These are phyloP conservation scores for Cercospora sesami DNA, from an alignment of 2,329 filamentous ascomycete genomes.

Conservation along the genomic window DNA sequence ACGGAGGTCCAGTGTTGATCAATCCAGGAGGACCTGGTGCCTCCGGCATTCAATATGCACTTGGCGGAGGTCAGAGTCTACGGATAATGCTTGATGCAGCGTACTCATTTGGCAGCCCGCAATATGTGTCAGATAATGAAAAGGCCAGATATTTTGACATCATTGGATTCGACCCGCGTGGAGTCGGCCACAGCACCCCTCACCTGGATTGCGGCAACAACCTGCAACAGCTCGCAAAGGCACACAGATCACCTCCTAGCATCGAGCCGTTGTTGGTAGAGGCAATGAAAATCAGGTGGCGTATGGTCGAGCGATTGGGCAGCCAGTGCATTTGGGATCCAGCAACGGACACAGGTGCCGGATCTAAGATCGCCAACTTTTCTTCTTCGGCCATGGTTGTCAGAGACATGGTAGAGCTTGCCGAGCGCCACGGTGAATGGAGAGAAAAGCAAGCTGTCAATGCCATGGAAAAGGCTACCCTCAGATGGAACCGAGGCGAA, in stretches of 20 bases:
- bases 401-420: no score
- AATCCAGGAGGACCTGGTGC: conserved; percentile 51
- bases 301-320: no score
- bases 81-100: conserved; percentile 26
- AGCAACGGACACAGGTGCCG: background rate
- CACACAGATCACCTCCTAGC: no score
- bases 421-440: no score
- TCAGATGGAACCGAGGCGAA: no score
- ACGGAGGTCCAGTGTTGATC: conserved; percentile 44
- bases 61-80: conserved; percentile 28
- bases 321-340: background rate
- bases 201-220: conserved; percentile 43
- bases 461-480: no score
- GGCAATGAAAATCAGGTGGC: no score
- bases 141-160: conserved; percentile 45
- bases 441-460: no score
- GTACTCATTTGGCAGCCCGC: background rate
- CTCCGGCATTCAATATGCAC: conserved; percentile 40
- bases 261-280: no score
- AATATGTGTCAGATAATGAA: background rate
- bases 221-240: conserved; percentile 15
- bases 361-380: no score
- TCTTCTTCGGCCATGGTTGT: no score
- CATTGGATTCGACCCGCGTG: conserved; percentile 49
- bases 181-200: conserved; percentile 42